Base-by-base conservation (phyloP, 495 filamentous ascomycete species). In the Lasiosphaeria hispida region DNA sequence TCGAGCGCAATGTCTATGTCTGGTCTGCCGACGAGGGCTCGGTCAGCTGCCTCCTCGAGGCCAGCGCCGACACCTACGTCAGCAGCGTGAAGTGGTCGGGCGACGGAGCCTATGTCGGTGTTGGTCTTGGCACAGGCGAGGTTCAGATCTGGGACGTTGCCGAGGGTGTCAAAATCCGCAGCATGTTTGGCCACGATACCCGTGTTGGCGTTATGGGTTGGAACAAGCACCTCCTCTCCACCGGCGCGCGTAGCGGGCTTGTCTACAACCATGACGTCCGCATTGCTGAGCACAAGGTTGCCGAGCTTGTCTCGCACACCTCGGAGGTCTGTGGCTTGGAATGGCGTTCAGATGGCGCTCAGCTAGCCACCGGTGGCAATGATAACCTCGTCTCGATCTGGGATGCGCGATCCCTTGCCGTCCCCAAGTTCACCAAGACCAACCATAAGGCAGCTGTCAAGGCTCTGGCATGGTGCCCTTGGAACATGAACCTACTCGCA, bases 131-230 rank as follows among this genome's bases (percentile, higher is more conserved):
- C 61, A 89, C 91, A 10, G 94, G 94, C 59, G 94, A 99, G 68
- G 90, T 97, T 40, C 94, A 99, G 74, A 99, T 99, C 70, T 99
- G 94, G 94, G 94, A 99, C 63, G 94, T 97, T 18, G 90, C 96
- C 62, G 94, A 99, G 66, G 86, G 89, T 34, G 86, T 83, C 63
- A 97, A 97, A 82, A 85, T 97, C 38, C 91, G 94, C 66, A 96
- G 91, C 79, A 99, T 99, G 94, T 87, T 89, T 68, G 95, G 93
- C 49, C 94, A 99, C 66, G 94, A 97, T 62, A 89, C 91, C 23
- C 94, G 94, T 39, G 94, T 99, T 56, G 91, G 92, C 63, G 92
- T 96, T 48, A 96, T 96, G 90, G 91, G 92, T 62, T 99, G 94
- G 94, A 95, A 87, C 78, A 96, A 97, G 80, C 94, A 97, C 71